A percentile compares a stretch with the other conserved stretches of the same genome.
Conservation (phyloP, 2,329 filamentous ascomycete species). For the Akanthomyces lecanii region DNA sequence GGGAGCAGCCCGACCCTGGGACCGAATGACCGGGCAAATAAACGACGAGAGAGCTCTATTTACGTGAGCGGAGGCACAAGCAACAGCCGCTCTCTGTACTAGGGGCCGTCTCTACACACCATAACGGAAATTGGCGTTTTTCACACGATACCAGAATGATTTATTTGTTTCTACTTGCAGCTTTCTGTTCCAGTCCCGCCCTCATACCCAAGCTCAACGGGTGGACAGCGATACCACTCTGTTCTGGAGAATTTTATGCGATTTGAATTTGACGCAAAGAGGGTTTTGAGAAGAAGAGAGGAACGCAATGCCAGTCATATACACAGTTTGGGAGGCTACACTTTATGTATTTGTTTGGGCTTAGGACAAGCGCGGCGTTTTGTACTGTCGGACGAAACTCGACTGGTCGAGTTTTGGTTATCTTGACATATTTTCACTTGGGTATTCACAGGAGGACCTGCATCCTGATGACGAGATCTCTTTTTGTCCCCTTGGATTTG, state of each 20-base stretch:
- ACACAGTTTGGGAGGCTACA: constrained; percentile 5
- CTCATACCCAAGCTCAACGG: neutral
- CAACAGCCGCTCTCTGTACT: neutral
- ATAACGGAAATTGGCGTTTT: neutral
- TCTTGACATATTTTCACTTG: neutral
- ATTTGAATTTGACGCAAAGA: neutral
- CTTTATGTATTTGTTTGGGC: constrained; percentile 1
- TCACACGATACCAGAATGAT: constrained; percentile 12
- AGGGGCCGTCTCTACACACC: neutral
- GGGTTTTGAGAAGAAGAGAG: neutral
- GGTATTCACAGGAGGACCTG: neutral
- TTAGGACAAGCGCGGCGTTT: constrained; percentile 11
- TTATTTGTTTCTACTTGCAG: neutral
- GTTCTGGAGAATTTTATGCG: constrained; percentile 3
- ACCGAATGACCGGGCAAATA: constrained; percentile 34
- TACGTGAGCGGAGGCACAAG: constrained; percentile 42
- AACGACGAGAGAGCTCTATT: constrained; percentile 58
- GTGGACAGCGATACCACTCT: constrained; percentile 22
- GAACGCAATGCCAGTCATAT: neutral
- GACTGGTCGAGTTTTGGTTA: constrained; percentile 8
- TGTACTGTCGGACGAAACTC: neutral
- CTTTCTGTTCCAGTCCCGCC: neutral
- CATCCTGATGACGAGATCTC: neutral
- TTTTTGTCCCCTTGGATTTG: neutral
- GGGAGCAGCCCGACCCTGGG: constrained; percentile 19